Conservation (phyloP, 139 green algal genomes). For the Chlorella sp. region DNA sequence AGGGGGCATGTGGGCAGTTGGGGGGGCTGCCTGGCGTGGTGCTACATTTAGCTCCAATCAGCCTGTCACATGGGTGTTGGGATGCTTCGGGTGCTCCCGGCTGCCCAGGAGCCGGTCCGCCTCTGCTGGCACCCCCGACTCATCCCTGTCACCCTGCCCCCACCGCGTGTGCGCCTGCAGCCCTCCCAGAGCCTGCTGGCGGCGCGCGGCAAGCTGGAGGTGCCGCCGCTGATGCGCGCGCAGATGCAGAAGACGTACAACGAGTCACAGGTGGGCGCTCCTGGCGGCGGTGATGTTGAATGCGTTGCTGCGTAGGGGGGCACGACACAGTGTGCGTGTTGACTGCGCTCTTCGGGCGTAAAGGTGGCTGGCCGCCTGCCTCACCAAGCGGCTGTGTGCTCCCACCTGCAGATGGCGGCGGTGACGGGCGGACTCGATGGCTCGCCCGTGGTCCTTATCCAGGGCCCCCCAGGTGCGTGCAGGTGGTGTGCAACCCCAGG, state of each 20-base stretch:
- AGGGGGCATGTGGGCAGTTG: too few relatives aligned
- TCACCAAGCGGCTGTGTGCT: too few relatives aligned
- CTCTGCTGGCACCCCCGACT: background rate
- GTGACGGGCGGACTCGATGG: constrained; percentile 74
- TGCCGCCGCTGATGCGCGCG: constrained; percentile 67
- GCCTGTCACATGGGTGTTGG: too few relatives aligned
- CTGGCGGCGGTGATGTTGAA: too few relatives aligned
- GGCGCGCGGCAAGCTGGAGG: constrained; percentile 64
- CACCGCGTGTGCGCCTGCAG: too few relatives aligned
- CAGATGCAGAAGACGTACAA: constrained; percentile 79
- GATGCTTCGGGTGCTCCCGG: too few relatives aligned
- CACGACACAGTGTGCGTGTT: too few relatives aligned
- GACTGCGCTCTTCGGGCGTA: too few relatives aligned
- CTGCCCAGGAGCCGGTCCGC: background rate
- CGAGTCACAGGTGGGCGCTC: constrained; percentile 38
- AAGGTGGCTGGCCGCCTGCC: too few relatives aligned
- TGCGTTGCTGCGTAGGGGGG: too few relatives aligned
- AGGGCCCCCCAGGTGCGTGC: constrained; percentile 63
- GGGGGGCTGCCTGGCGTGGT: too few relatives aligned
- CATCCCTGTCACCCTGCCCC: background rate
- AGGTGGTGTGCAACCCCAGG: background rate
- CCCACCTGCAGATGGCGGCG: constrained; percentile 57
- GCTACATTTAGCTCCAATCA: too few relatives aligned
- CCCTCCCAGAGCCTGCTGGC: constrained; percentile 33
- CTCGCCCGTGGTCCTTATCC: constrained; percentile 83